These are phyloP conservation scores for Salix dunnii DNA, from an alignment of 345 rosid species.

Conservation along the genomic window DNA sequence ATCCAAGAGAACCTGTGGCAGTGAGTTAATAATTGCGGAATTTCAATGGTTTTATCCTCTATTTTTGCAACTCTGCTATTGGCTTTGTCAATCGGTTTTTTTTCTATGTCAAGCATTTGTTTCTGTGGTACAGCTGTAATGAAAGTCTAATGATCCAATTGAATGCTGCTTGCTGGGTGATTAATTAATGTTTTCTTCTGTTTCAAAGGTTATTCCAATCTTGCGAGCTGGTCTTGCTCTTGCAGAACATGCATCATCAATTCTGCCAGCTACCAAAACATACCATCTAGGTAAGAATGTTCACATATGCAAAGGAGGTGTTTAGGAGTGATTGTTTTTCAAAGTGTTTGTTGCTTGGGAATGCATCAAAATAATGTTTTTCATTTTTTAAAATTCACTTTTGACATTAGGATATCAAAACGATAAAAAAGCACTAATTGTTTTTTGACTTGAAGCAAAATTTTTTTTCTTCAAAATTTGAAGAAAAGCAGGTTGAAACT, in stretches of 20 bases:
- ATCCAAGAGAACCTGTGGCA: slow-evolving; percentile 90
- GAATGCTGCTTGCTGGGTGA: neutral
- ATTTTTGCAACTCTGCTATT: neutral
- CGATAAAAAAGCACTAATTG: no score
- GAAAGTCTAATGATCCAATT: neutral
- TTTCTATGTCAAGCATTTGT: no score
- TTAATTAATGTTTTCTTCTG: slow-evolving; percentile 8
- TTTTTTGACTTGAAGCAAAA: no score
- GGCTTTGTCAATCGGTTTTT: neutral
- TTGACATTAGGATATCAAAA: no score
- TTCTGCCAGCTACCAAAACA: slow-evolving; percentile 76
- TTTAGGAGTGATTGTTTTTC: no score
- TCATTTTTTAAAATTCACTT: no score
- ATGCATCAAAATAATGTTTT: no score
- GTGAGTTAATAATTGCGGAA: slow-evolving; percentile 33
- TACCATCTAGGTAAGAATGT: slow-evolving; percentile 68
- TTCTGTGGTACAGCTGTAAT: no score
- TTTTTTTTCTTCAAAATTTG: no score
- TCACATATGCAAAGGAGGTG: neutral
- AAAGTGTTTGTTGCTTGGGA: no score
- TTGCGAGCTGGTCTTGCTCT: slow-evolving; percentile 95
- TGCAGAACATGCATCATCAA: slow-evolving; percentile 77
- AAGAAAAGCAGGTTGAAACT: no score
- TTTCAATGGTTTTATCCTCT: slow-evolving; percentile 1
- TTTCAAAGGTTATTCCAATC: slow-evolving; percentile 74